A percentile compares a stretch with the other conserved stretches of the same genome.
Conservation (phyloP, 768 basidiomycete species). For the Hypholoma fasciculare region DNA sequence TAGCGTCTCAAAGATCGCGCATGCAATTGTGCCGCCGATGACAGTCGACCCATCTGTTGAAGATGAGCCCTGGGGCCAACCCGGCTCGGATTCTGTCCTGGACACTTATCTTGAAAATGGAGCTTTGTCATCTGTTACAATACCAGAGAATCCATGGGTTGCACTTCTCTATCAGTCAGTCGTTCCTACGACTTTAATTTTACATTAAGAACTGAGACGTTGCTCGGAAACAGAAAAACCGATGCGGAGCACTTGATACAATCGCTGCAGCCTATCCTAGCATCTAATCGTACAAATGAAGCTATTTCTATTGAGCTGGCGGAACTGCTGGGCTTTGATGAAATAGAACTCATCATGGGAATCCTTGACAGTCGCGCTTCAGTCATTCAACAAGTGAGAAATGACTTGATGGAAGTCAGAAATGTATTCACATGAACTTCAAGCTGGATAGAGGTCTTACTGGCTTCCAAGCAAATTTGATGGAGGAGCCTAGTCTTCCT, state of each 20-base stretch:
- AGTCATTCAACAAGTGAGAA: slow-evolving; percentile 49
- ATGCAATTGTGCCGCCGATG: background rate
- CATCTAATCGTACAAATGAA: slow-evolving; percentile 56
- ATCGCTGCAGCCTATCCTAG: slow-evolving; percentile 33
- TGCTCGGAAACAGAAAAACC: slow-evolving; percentile 7
- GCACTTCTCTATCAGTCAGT: slow-evolving; percentile 13
- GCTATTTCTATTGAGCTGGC: slow-evolving; percentile 76
- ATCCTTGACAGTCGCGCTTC: slow-evolving; percentile 58
- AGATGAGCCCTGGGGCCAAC: slow-evolving; percentile 6
- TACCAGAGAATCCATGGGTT: background rate
- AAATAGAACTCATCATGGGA: slow-evolving; percentile 75
- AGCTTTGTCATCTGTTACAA: background rate
- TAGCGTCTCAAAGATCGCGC: background rate
- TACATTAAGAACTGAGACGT: background rate
- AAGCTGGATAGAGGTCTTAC: slow-evolving; percentile 8
- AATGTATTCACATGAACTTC: slow-evolving; percentile 8
- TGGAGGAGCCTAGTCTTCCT: background rate
- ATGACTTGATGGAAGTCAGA: background rate
- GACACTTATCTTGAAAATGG: slow-evolving; percentile 1
- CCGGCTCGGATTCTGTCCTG: slow-evolving; percentile 16
- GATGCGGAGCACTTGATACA: slow-evolving; percentile 10
- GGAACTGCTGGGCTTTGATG: slow-evolving; percentile 83
- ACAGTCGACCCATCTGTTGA: background rate
- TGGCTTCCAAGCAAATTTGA: background rate
- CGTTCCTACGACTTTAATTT: background rate